Evolutionary conservation across 306 rosid genomes (phyloP).

Genomic region (Sophora flavescens): DNA sequence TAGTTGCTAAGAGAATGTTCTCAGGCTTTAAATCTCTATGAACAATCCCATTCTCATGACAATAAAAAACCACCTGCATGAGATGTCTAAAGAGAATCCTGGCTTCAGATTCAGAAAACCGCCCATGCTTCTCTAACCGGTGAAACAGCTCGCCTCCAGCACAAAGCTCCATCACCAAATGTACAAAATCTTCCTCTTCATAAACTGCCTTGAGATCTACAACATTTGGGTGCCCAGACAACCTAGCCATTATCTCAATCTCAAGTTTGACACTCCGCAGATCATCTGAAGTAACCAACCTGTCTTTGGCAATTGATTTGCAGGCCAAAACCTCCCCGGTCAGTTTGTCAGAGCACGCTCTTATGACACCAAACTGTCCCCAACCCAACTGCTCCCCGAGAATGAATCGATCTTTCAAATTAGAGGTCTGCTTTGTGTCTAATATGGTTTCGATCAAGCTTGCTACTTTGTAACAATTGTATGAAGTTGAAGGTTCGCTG

Average conservation of each 20-base stretch:
- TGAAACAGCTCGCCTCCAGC: constrained; percentile 94
- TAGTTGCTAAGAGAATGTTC: constrained; percentile 82
- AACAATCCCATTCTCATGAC: constrained; percentile 87
- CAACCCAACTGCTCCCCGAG: constrained; percentile 87
- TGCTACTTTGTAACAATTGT: constrained; percentile 69
- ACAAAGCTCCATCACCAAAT: constrained; percentile 95
- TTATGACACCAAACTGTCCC: constrained; percentile 87
- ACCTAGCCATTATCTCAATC: constrained; percentile 86
- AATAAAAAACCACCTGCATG: constrained; percentile 83
- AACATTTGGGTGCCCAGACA: constrained; percentile 88
- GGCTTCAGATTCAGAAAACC: constrained; percentile 74
- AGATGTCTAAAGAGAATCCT: constrained; percentile 81
- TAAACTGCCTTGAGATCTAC: constrained; percentile 91
- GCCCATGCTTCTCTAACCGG: constrained; percentile 76
- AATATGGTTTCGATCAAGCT: constrained; percentile 70
- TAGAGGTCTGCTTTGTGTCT: constrained; percentile 59
- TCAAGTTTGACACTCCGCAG: constrained; percentile 79
- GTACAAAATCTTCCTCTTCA: constrained; percentile 84
- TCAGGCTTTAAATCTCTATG: constrained; percentile 92
- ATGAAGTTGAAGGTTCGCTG: constrained; percentile 52
- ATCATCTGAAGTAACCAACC: constrained; percentile 80
- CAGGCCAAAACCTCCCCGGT: constrained; percentile 82
- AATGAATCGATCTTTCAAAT: constrained; percentile 67
- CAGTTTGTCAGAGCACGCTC: constrained; percentile 69
- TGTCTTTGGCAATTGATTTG: constrained; percentile 86